These are phyloP conservation scores for Babjeviella inositovora DNA, from an alignment of 805 yeast species.

Conservation along the genomic window DNA sequence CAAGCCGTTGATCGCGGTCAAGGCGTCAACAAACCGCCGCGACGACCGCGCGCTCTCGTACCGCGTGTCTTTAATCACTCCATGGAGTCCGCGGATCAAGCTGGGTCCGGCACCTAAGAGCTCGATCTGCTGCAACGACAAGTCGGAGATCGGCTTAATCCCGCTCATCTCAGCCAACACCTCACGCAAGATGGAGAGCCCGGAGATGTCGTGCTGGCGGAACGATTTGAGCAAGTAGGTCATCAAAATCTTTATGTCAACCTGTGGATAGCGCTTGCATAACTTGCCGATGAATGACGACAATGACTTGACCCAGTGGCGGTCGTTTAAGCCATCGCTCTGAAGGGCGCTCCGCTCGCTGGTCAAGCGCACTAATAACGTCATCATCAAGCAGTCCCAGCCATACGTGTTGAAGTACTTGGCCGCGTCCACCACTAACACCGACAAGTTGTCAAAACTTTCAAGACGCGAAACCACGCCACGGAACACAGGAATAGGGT, in stretches of 20 bases:
- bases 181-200: constrained; percentile 51
- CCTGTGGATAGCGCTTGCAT: constrained; percentile 32
- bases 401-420: constrained; percentile 59
- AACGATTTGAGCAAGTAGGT: constrained; percentile 45
- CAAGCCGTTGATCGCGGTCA: constrained; percentile 24
- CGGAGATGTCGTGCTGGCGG: constrained; percentile 39
- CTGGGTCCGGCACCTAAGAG: constrained; percentile 48
- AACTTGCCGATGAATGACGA: constrained; percentile 67
- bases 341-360: constrained; percentile 54
- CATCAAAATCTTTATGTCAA: constrained; percentile 51
- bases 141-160: constrained; percentile 48
- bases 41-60: constrained; percentile 30
- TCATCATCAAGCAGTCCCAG: constrained; percentile 75
- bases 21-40: constrained; percentile 23
- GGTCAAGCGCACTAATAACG: constrained; percentile 54
- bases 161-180: constrained; percentile 67
- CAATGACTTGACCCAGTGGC: constrained; percentile 77
- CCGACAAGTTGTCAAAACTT: constrained; percentile 77
- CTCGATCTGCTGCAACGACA: constrained; percentile 48
- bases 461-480: constrained; percentile 72
- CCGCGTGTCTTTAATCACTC: constrained; percentile 44
- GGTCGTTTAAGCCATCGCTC: constrained; percentile 63
- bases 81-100: constrained; percentile 36
- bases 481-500: constrained; percentile 65
- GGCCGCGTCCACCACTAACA: constrained; percentile 66